Conservation (phyloP, 2,329 filamentous ascomycete genomes). For the Neospermospora avenae region DNA sequence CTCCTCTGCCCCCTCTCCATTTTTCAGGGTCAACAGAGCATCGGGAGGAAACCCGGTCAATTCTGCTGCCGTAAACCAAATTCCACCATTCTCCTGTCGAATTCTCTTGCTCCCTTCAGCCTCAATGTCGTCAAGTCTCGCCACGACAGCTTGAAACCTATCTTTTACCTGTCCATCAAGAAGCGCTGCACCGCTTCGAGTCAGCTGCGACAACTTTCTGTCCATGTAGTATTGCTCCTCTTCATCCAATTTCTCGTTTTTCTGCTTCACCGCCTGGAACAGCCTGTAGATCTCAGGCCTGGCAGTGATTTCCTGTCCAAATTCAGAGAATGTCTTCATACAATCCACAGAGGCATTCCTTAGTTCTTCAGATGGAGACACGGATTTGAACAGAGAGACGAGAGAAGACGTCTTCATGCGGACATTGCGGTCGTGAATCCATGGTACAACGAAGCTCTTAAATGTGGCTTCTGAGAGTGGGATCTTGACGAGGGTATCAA, state of each 20-base stretch:
- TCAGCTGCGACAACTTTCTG: not conserved
- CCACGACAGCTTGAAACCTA: slow-evolving; percentile 2
- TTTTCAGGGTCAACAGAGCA: slow-evolving; percentile 44
- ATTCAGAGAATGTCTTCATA: not conserved
- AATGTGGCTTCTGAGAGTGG: slow-evolving; percentile 2
- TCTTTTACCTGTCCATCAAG: not conserved
- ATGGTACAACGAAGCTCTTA: slow-evolving; percentile 1
- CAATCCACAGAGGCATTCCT: slow-evolving; percentile 5
- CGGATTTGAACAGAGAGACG: not conserved
- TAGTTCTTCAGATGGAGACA: not conserved
- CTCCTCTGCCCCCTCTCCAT: slow-evolving; percentile 43
- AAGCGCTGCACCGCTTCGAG: slow-evolving; percentile 2
- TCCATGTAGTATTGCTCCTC: slow-evolving; percentile 4
- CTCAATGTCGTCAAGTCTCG: slow-evolving; percentile 9
- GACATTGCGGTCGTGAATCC: slow-evolving; percentile 5
- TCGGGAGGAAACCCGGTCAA: slow-evolving; percentile 47
- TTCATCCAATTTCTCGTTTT: not conserved
- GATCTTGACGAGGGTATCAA: not conserved
- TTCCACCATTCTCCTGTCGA: slow-evolving; percentile 38
- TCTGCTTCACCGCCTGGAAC: slow-evolving; percentile 8
- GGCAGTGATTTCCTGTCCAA: not conserved
- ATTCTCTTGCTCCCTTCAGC: slow-evolving; percentile 1
- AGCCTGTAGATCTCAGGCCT: slow-evolving; percentile 1
- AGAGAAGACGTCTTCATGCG: slow-evolving; percentile 1
- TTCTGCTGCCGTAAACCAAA: slow-evolving; percentile 48